A percentile compares a stretch with the other conserved stretches of the same genome.
Conservation (phyloP, 805 yeast genomes). For the Kodamaea neixiangensis region DNA sequence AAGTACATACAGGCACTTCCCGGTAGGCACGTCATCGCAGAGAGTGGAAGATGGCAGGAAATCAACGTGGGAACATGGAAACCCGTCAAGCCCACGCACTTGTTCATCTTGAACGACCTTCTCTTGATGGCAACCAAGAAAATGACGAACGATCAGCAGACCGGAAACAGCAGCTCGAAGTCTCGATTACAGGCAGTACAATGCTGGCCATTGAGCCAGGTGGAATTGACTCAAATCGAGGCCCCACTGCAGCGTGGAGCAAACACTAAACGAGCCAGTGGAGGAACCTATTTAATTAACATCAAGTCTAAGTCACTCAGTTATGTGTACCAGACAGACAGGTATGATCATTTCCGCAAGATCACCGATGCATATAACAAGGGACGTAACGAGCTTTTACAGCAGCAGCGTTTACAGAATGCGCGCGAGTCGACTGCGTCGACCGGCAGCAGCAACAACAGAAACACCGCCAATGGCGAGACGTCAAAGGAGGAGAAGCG, state of each 20-base stretch:
- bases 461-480: conserved; percentile 10
- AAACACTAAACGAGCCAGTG: conserved; percentile 17
- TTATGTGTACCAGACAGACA: conserved; percentile 62
- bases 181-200: conserved; percentile 64
- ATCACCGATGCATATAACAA: conserved; percentile 57
- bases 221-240: conserved; percentile 45
- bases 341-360: conserved; percentile 55
- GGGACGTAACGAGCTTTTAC: conserved; percentile 56
- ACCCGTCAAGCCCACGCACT: conserved; percentile 70
- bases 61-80: conserved; percentile 84
- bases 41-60: conserved; percentile 85
- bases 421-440: conserved; percentile 15
- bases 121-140: conserved; percentile 71
- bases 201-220: conserved; percentile 75
- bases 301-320: conserved; percentile 49
- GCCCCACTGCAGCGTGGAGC: conserved; percentile 19
- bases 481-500: conserved; percentile 36
- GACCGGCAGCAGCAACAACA: background rate
- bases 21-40: conserved; percentile 77
- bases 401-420: conserved; percentile 28
- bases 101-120: conserved; percentile 77
- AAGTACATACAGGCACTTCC: conserved; percentile 72
- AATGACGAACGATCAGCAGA: conserved; percentile 25
- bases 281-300: conserved; percentile 42
- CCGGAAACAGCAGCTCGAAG: conserved; percentile 20